These are phyloP conservation scores for Prunus mume DNA, from an alignment of 306 rosid species.

Conservation along the genomic window DNA sequence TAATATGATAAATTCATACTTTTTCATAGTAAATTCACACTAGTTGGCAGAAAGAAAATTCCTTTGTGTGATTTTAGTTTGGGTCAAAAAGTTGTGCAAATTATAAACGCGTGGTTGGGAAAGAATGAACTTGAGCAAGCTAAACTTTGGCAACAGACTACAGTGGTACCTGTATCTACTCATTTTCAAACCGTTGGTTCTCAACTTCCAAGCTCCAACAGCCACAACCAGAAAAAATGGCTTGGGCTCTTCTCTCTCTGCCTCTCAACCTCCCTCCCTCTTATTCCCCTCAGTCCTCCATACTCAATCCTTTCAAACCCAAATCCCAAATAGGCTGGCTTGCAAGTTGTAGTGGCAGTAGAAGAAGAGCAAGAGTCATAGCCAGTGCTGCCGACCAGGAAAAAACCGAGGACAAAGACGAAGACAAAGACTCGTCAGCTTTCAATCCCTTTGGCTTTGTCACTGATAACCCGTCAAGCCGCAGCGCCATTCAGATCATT, in stretches of 20 bases:
- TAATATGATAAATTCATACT: too few species aligned
- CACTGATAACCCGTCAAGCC: conserved; percentile 91
- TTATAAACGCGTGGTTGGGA: too few species aligned
- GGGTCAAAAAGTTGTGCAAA: too few species aligned
- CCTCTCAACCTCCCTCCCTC: conserved; percentile 40
- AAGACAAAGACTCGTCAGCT: conserved; percentile 30
- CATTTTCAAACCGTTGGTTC: conserved; percentile 12
- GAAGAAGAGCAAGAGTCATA: conserved; percentile 21
- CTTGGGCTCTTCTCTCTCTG: conserved; percentile 45
- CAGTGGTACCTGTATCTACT: background rate
- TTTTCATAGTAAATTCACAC: too few species aligned
- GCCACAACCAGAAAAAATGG: conserved; percentile 31
- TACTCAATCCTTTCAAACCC: conserved; percentile 21
- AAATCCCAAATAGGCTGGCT: conserved; percentile 3
- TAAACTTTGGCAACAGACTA: background rate
- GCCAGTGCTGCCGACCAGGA: conserved; percentile 53
- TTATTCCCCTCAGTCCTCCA: conserved; percentile 20
- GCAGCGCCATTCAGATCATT: conserved; percentile 80
- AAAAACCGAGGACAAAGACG: conserved; percentile 28
- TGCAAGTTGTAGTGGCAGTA: background rate
- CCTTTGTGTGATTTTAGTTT: too few species aligned
- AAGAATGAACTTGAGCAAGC: too few species aligned
- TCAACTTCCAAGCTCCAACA: conserved; percentile 7
- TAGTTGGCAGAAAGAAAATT: too few species aligned
- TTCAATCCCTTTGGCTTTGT: conserved; percentile 98